A percentile compares a stretch with the other conserved stretches of the same genome.
phyloP scores from a whole-genome alignment of 768 basidiomycete genomes.

The Boletus patriciae region DNA sequence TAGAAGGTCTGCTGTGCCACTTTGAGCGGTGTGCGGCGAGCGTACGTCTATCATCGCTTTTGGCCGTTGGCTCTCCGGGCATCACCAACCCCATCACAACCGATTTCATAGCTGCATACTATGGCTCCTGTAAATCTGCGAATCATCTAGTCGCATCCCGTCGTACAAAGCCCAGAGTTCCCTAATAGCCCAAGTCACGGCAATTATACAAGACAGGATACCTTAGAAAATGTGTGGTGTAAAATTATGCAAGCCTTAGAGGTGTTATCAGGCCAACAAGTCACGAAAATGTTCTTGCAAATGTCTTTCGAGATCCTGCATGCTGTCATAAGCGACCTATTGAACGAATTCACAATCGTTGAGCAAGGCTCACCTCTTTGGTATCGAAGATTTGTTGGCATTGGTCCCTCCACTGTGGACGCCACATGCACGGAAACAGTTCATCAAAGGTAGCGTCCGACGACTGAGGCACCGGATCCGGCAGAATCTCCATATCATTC shows the following conservation, averaged over 20 bases:
- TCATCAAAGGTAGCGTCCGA: conserved; percentile 19
- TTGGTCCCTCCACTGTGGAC: conserved; percentile 26
- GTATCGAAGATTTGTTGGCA: conserved; percentile 30
- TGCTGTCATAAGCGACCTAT: background rate
- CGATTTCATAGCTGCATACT: too few species aligned
- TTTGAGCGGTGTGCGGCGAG: too few species aligned
- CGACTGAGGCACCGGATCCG: background rate
- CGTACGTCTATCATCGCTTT: too few species aligned
- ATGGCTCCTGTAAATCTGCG: background rate
- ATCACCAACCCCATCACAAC: too few species aligned
- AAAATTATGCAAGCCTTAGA: background rate
- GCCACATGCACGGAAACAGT: conserved; percentile 32
- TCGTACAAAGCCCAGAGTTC: background rate
- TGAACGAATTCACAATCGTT: background rate
- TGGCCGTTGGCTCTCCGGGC: too few species aligned
- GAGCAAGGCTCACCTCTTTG: conserved; percentile 26
- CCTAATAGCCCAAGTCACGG: background rate
- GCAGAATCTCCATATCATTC: conserved; percentile 15
- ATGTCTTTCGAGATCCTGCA: conserved; percentile 28
- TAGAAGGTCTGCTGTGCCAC: too few species aligned
- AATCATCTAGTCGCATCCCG: too few species aligned
- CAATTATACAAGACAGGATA: background rate
- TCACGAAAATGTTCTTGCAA: conserved; percentile 21
- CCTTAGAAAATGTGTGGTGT: background rate
- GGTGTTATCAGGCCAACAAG: conserved; percentile 1